Evolutionary conservation across 2,329 filamentous ascomycete genomes (phyloP).

Genomic region (Pseudogymnoascus sp.): DNA sequence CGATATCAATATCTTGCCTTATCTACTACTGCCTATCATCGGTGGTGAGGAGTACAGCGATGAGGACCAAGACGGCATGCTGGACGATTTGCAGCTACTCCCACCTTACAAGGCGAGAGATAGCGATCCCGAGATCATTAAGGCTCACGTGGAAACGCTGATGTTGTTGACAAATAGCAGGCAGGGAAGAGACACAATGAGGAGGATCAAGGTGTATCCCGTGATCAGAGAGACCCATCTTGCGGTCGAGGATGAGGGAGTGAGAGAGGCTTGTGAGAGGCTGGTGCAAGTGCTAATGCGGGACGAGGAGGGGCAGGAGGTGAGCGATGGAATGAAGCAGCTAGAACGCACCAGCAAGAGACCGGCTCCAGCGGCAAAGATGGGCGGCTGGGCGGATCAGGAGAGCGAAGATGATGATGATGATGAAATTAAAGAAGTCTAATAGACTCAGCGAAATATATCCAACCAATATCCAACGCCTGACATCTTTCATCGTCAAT

Average conservation of each 20-base stretch:
- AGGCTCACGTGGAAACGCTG: constrained; percentile 83
- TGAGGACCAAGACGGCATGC: constrained; percentile 78
- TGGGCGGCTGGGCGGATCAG: constrained; percentile 12
- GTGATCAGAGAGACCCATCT: constrained; percentile 80
- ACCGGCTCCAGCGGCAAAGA: constrained; percentile 13
- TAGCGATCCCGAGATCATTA: constrained; percentile 63
- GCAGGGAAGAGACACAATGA: constrained; percentile 64
- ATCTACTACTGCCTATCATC: constrained; percentile 79
- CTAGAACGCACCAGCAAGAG: constrained; percentile 15
- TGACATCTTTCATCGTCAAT: neutral
- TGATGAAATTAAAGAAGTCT: constrained; percentile 29
- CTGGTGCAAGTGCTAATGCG: constrained; percentile 60
- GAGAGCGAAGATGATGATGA: constrained; percentile 24
- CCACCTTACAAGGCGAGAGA: constrained; percentile 86
- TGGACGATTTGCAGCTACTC: constrained; percentile 81
- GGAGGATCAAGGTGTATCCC: constrained; percentile 75
- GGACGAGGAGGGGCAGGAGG: constrained; percentile 26
- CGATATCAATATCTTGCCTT: constrained; percentile 75
- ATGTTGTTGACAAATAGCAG: constrained; percentile 73
- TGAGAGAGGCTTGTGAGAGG: constrained; percentile 78
- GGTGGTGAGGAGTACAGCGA: constrained; percentile 82
- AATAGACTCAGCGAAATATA: constrained; percentile 12
- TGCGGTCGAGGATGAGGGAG: constrained; percentile 66
- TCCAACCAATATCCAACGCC: neutral
- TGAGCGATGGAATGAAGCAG: constrained; percentile 23